phyloP scores from a whole-genome alignment of 805 yeast genomes.

The Hanseniaspora meyeri region DNA sequence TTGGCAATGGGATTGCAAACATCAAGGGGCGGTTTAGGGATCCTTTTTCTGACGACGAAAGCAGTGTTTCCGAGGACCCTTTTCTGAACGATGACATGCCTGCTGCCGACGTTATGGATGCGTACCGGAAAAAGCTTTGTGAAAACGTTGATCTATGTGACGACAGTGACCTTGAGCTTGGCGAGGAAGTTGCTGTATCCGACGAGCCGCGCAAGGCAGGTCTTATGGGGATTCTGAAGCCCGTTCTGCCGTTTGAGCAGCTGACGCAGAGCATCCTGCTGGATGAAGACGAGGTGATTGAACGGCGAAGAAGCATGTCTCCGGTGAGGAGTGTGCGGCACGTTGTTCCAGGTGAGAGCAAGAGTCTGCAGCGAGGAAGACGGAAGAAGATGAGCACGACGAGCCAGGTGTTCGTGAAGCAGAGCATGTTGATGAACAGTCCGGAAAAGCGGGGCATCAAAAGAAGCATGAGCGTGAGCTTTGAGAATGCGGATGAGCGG shows the following conservation, averaged over 20 bases:
- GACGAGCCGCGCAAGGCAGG: not conserved
- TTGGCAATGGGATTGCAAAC: not conserved
- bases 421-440: not conserved
- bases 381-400: not conserved
- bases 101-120: not conserved
- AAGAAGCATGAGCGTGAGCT: not conserved
- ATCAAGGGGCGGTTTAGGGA: not conserved
- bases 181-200: not conserved
- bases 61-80: not conserved
- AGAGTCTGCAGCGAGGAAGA: not conserved
- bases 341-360: not conserved
- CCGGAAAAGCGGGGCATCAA: not conserved
- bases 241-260: not conserved
- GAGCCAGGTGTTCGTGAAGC: not conserved
- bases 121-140: not conserved
- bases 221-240: not conserved
- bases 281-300: not conserved
- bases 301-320: not conserved
- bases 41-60: not conserved
- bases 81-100: not conserved
- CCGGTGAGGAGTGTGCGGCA: not conserved
- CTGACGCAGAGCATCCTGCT: not conserved
- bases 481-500: not conserved
- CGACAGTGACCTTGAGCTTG: not conserved
- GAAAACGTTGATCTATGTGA: not conserved